A percentile compares a stretch with the other conserved stretches of the same genome.
Conservation (phyloP, 768 basidiomycete species). For the Hortiboletus flavorubellus region DNA sequence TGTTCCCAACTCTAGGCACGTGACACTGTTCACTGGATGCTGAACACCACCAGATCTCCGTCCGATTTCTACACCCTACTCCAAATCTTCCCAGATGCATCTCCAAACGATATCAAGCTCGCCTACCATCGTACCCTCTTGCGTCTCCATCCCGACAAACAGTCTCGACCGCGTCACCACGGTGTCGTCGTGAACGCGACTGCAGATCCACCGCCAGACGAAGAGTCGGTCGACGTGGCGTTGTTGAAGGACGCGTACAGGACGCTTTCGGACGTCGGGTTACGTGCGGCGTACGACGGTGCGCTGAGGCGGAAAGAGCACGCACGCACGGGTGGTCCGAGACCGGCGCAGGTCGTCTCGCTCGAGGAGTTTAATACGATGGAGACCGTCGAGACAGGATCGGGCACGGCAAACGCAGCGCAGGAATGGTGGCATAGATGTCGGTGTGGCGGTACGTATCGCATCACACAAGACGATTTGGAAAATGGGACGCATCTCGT, state of each 20-base stretch:
- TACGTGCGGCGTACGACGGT: slow-evolving; percentile 52
- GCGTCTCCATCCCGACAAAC: slow-evolving; percentile 63
- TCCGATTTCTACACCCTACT: slow-evolving; percentile 63
- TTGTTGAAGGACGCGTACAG: slow-evolving; percentile 65
- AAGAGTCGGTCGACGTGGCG: slow-evolving; percentile 42
- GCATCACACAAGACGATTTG: slow-evolving; percentile 54
- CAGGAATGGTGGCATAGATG: slow-evolving; percentile 56
- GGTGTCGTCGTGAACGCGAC: slow-evolving; percentile 18
- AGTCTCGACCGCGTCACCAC: slow-evolving; percentile 19
- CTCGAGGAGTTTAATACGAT: slow-evolving; percentile 58
- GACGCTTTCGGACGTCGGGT: slow-evolving; percentile 50
- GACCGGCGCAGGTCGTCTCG: slow-evolving; percentile 77
- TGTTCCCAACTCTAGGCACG: no score
- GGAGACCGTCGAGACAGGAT: background rate
- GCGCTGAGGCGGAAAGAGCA: slow-evolving; percentile 7
- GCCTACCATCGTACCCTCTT: slow-evolving; percentile 71
- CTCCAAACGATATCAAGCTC: slow-evolving; percentile 54
- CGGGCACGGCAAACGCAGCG: slow-evolving; percentile 20
- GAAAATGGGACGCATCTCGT: slow-evolving; percentile 71
- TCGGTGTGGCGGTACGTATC: slow-evolving; percentile 71
- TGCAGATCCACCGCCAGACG: background rate
- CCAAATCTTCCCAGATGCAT: slow-evolving; percentile 46
- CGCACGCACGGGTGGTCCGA: slow-evolving; percentile 35
- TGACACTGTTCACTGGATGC: no score
- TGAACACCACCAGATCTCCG: background rate